Evolutionary conservation across 2,329 filamentous ascomycete species (phyloP), one percentile per base, ranked within the genome.

Genomic region (Fusarium duplospermum): DNA sequence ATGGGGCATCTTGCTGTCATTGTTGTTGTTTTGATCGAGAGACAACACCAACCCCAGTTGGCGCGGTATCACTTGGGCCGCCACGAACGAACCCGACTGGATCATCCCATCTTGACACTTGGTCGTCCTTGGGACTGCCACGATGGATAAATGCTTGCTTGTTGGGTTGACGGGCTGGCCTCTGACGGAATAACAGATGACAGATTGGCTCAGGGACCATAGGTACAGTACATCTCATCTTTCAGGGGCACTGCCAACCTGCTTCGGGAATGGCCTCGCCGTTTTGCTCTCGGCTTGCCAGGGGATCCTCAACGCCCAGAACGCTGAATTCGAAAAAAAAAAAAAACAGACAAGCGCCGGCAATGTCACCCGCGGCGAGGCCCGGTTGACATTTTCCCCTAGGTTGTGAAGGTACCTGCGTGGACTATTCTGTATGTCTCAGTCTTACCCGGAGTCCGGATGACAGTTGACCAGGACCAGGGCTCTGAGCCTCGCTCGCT

Each of bases 341-440:
- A 57, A 57, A 31, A 54, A 3, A 33, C n/a, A 38, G 35, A 27
- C 64, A 63, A 63, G 31, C 29, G 38, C 50, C 58, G 59, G 59
- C 59, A 62, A 63, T 67, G 59, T n/a, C 59, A 57, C 59, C 14
- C 27, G 11, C 47, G 36, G 31, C 18, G 50, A 62, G 58, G 45
- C 47, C 31, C 18, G 38, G 14, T 24, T 52, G 24, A 45, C 27
- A 33, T 45, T 42, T 20, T 27, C 20, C 36, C 52, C 59, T 54
- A 42, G 40, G 47, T 45, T 14, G 9, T 54, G n/a, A 29, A 66
- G 69, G 69, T 67, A 72, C 66, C 64, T 72, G 69, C 69, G 63
- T 69, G 62, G 64, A 56, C 63, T 33, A 54, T 56, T 62, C 63
- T 70, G 71, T 65, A 70, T 70, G 71, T 73, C 71, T 73, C 71